Conservation (phyloP, 2,329 filamentous ascomycete species). For the Dactylonectria macrodidyma region DNA sequence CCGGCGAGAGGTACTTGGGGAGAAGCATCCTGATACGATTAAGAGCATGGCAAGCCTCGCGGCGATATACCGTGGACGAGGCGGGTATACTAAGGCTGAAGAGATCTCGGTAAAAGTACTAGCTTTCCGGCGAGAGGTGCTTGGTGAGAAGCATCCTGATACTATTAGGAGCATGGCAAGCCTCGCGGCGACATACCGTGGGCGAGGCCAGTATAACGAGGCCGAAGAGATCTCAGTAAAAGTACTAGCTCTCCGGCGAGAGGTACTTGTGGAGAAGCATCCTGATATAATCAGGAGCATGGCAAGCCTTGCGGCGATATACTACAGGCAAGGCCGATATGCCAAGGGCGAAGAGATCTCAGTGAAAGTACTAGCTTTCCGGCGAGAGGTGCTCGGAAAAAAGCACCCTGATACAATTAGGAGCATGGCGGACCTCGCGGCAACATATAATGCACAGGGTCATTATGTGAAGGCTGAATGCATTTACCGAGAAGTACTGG, state of each 20-base stretch:
- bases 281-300: constrained; percentile 23
- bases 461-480: too few relatives aligned
- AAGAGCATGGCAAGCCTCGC: too few relatives aligned
- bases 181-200: not conserved
- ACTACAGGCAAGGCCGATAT: not conserved
- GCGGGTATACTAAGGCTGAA: too few relatives aligned
- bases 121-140: not conserved
- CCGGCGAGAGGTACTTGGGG: too few relatives aligned
- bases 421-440: too few relatives aligned
- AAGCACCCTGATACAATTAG: too few relatives aligned
- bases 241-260: not conserved
- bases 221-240: not conserved
- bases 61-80: too few relatives aligned
- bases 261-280: constrained; percentile 28
- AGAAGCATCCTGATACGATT: too few relatives aligned
- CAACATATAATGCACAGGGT: too few relatives aligned
- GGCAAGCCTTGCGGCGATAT: constrained; percentile 7
- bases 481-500: not conserved
- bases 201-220: not conserved
- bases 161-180: fast-evolving
- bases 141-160: not conserved
- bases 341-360: not conserved
- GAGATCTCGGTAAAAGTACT: not conserved
- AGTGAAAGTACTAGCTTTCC: not conserved
- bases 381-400: too few relatives aligned